phyloP scores from a whole-genome alignment of 805 yeast species.

The Kluyveromyces siamensis region DNA sequence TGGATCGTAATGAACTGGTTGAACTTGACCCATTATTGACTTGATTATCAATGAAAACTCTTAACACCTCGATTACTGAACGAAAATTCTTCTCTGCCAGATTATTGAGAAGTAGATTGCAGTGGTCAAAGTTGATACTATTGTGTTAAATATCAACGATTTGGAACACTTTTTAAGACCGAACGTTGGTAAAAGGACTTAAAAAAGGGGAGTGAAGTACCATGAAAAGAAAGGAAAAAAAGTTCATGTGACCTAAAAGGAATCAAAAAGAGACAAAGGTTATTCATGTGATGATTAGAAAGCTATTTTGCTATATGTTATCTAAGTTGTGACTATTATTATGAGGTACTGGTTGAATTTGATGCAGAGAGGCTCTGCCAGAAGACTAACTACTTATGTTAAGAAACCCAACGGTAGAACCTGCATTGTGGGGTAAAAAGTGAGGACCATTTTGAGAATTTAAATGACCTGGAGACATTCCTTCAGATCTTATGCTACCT shows the following conservation, averaged over 20 bases:
- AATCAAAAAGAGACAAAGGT: neutral
- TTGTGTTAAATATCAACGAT: neutral
- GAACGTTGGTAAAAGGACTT: neutral
- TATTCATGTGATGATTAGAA: neutral
- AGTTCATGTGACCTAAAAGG: neutral
- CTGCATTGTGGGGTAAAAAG: neutral
- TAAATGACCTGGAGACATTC: neutral
- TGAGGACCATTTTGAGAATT: neutral
- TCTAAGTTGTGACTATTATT: neutral
- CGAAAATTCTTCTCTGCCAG: too few relatives aligned
- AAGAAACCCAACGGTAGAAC: constrained; percentile 1
- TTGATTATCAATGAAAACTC: neutral
- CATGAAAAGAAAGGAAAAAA: too few relatives aligned
- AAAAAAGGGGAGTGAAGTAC: neutral
- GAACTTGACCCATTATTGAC: constrained; percentile 18
- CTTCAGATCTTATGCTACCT: neutral
- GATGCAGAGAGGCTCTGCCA: neutral
- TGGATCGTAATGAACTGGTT: constrained; percentile 33
- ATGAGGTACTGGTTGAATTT: neutral
- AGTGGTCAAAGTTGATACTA: too few relatives aligned
- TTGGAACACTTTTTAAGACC: neutral
- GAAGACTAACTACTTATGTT: constrained; percentile 1
- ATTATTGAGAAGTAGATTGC: too few relatives aligned
- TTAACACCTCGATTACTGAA: too few relatives aligned
- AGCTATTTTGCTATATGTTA: neutral